A percentile compares a stretch with the other conserved stretches of the same genome.
Evolutionary conservation across 768 basidiomycete genomes (phyloP).

Genomic region (Leccinum boreale): DNA sequence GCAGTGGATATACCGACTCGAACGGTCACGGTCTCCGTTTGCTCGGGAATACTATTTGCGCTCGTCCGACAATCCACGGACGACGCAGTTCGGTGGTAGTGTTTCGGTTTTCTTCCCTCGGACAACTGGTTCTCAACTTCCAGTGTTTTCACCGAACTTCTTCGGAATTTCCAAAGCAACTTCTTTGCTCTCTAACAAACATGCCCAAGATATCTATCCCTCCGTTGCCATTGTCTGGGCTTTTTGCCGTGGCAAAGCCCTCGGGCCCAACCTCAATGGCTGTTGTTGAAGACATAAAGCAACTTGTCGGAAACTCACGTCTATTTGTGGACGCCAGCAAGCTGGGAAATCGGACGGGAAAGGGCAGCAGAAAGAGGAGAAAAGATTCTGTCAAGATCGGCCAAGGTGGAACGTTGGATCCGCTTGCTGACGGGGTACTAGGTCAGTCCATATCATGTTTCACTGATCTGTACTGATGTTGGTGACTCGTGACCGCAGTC

Average conservation of each 20-base stretch:
- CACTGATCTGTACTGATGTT: neutral
- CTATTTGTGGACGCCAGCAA: constrained; percentile 68
- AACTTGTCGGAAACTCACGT: constrained; percentile 69
- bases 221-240: constrained; percentile 64
- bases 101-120: neutral
- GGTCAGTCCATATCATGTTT: constrained; percentile 44
- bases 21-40: neutral
- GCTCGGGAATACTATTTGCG: neutral
- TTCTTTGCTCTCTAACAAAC: neutral
- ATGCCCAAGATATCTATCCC: constrained; percentile 68
- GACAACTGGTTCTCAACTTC: neutral
- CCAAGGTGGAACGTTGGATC: constrained; percentile 94
- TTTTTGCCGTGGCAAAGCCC: constrained; percentile 90
- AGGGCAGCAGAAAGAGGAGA: constrained; percentile 39
- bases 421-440: constrained; percentile 91
- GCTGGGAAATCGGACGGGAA: constrained; percentile 48
- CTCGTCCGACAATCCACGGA: neutral
- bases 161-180: neutral
- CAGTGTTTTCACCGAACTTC: neutral
- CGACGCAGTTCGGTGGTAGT: neutral
- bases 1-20: too few species aligned
- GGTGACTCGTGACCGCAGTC: constrained; percentile 44
- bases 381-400: constrained; percentile 72
- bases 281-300: constrained; percentile 80
- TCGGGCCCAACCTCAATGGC: constrained; percentile 93